Evolutionary conservation across 257 asterid species (phyloP).

Genomic region (Solanum dulcamara): DNA sequence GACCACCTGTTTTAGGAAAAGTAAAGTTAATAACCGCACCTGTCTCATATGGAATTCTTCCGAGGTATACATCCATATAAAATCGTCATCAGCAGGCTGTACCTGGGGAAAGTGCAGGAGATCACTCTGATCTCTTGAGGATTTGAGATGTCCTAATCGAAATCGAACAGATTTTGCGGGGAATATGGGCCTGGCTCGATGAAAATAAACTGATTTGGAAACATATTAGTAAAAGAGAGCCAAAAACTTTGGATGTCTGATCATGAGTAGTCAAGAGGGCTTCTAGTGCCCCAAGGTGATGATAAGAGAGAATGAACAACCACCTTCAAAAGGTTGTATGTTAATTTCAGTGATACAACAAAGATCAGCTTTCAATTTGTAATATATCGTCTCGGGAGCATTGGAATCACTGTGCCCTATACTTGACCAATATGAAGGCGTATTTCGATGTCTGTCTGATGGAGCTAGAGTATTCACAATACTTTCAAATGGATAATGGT

Average conservation of each 20-base stretch:
- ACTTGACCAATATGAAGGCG: constrained; percentile 84
- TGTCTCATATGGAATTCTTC: constrained; percentile 50
- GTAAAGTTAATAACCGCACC: background rate
- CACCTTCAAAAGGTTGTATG: constrained; percentile 80
- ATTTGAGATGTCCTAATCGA: constrained; percentile 53
- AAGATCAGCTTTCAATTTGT: constrained; percentile 44
- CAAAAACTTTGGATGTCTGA: background rate
- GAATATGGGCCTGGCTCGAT: constrained; percentile 45
- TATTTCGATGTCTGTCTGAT: constrained; percentile 25
- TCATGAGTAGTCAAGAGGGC: background rate
- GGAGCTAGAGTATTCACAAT: constrained; percentile 51
- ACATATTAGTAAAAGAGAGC: background rate
- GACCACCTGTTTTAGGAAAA: background rate
- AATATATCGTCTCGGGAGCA: constrained; percentile 59
- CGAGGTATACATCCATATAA: constrained; percentile 71
- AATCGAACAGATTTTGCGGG: constrained; percentile 55
- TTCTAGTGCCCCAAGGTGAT: background rate
- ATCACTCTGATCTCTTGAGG: constrained; percentile 11
- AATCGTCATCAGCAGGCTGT: constrained; percentile 49
- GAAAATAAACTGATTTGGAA: constrained; percentile 48
- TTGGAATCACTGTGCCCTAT: constrained; percentile 57
- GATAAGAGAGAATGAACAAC: background rate
- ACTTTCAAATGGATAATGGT: constrained; percentile 58
- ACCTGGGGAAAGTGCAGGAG: constrained; percentile 6
- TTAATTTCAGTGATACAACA: constrained; percentile 64